Base-by-base conservation (phyloP, 441 rosid species). In the Daphne laureola region DNA sequence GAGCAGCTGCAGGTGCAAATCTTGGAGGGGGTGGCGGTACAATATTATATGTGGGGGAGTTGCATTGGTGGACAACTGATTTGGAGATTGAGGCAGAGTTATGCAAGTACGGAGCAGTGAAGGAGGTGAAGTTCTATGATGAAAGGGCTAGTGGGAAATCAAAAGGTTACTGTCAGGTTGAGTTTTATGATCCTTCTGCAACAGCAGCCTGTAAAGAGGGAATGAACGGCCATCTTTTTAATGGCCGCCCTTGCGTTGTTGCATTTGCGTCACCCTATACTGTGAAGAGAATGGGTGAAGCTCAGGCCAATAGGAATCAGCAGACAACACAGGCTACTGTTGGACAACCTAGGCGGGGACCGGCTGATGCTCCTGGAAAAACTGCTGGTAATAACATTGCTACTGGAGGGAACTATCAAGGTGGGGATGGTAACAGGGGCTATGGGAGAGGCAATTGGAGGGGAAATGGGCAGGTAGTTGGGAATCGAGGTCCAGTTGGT, bases 41-140 rank as follows among this genome's bases (percentile, higher is more conserved):
- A 12, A 81, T 76, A 82, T 67, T 92, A 57, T 86, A 79, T 69
- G 96, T 92, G 14, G 98, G 97, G 42, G 98, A 89, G 65, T 71
- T 92, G 58, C 97, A 92, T 64, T 92, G 98, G 98, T 92, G 98
- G 98, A 92, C 98, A 7, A 92, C 97, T 21, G 98, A 92, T 78
- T 88, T 84, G 4, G 98, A 92, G 74, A 77, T 92, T 62, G 98
- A 92, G 72, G 65, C 77, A 49, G 78, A 77, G 55, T 82, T 82
- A 53, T 78, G 84, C 68, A 92, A 83, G 61, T 90, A 80, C 64
- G 97, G 97, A 62, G 80, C 78, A 63, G 87, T 84, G 14, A 90
- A 90, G 72, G 95, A 90, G 75, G 77, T 90, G 44, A 90, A 86
- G 72, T 90, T 86, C 64, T 90, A 82, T 54, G 97, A 90, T 44